phyloP scores from a whole-genome alignment of 108 stramenopile species.

The Nitzschia palea region DNA sequence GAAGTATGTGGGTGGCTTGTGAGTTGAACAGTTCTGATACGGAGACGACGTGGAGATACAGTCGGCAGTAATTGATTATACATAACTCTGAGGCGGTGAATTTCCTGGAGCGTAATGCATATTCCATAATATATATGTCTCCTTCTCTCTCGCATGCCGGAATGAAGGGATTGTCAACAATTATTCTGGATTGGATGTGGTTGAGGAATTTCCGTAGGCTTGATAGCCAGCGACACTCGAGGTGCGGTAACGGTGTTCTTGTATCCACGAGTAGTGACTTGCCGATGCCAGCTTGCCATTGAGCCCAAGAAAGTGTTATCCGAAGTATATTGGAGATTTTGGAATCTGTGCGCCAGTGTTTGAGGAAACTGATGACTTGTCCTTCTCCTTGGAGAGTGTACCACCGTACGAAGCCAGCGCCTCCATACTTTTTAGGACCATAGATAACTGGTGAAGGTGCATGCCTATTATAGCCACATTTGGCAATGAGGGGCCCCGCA shows the following conservation, averaged over 20 bases:
- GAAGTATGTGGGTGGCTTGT: not conserved
- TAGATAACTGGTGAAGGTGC: not conserved
- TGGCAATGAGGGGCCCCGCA: not conserved
- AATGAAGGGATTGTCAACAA: not conserved
- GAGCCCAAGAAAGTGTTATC: not conserved
- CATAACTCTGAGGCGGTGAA: not conserved
- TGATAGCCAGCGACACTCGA: not conserved
- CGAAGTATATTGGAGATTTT: not conserved
- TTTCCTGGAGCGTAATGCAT: not conserved
- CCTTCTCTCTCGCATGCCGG: not conserved
- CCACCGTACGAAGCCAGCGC: not conserved
- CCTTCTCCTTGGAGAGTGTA: not conserved
- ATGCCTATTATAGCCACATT: not conserved
- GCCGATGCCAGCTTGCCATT: not conserved
- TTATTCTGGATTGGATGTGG: not conserved
- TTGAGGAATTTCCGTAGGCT: not conserved
- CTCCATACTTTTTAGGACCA: not conserved
- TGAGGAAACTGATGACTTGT: not conserved
- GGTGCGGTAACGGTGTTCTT: not conserved
- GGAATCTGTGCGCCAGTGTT: not conserved
- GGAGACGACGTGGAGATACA: slow-evolving; percentile 7
- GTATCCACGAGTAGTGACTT: not conserved
- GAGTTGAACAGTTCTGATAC: slow-evolving; percentile 1
- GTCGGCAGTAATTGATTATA: slow-evolving; percentile 11
- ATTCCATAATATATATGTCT: slow-evolving; percentile 3